Conservation (phyloP, 495 filamentous ascomycete species). For the Podospora bellae-mahoneyi region DNA sequence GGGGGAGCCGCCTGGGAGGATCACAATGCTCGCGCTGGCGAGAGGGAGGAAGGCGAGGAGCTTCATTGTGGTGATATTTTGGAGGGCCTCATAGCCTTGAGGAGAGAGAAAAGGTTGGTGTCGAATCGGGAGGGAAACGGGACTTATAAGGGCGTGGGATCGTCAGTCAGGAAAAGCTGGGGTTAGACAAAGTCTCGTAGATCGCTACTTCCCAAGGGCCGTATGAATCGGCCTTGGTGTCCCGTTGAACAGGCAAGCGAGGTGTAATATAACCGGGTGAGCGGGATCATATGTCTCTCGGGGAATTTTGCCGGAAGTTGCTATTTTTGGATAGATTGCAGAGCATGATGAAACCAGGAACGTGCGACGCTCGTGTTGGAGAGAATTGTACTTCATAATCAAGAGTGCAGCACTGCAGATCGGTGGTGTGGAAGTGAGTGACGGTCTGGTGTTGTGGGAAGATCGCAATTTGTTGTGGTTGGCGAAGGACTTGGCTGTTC, state of each 20-base stretch:
- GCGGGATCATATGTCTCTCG: background rate
- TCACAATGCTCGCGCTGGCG: background rate
- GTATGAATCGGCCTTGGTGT: background rate
- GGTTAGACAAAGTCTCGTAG: conserved; percentile 1
- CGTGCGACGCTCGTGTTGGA: background rate
- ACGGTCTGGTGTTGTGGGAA: background rate
- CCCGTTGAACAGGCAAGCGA: background rate
- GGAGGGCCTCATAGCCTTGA: background rate
- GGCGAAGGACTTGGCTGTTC: background rate
- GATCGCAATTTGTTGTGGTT: background rate
- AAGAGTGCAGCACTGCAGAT: background rate
- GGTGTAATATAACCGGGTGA: conserved; percentile 4
- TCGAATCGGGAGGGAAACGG: background rate
- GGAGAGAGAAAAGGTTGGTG: background rate
- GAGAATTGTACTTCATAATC: background rate
- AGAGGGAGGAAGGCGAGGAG: background rate
- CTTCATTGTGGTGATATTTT: background rate
- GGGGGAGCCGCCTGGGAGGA: conserved; percentile 7
- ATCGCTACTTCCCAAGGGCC: background rate
- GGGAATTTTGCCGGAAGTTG: background rate
- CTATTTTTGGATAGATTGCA: background rate
- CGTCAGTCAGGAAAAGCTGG: background rate
- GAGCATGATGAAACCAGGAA: background rate
- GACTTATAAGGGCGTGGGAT: background rate
- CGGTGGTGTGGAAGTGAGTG: background rate